phyloP scores from a whole-genome alignment of 495 filamentous ascomycete species.

The Neurospora cerealis region DNA sequence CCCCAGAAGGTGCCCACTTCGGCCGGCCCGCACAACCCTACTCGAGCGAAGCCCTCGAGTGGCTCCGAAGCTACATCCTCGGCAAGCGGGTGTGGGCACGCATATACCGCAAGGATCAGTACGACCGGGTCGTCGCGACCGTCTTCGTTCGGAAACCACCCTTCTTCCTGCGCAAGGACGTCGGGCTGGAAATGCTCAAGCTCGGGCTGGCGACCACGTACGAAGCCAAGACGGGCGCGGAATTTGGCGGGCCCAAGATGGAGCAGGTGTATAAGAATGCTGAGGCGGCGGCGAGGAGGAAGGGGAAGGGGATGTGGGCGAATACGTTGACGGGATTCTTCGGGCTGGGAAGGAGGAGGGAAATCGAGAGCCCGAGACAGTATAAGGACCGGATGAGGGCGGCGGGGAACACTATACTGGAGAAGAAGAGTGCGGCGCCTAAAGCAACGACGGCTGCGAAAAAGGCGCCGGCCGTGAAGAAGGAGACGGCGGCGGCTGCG shows the following conservation, averaged over 20 bases:
- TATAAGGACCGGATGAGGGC: conserved; percentile 63
- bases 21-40: conserved; percentile 79
- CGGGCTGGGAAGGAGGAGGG: conserved; percentile 27
- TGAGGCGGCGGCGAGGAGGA: conserved; percentile 60
- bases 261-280: conserved; percentile 57
- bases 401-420: conserved; percentile 18
- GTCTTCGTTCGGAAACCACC: conserved; percentile 61
- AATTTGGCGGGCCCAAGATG: conserved; percentile 61
- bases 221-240: conserved; percentile 77
- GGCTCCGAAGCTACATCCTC: conserved; percentile 64
- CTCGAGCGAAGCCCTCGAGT: conserved; percentile 66
- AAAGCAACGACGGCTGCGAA: not conserved
- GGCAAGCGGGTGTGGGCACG: conserved; percentile 66
- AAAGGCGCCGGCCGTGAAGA: not conserved
- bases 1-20: conserved; percentile 87
- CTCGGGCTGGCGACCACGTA: conserved; percentile 80
- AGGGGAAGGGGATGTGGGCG: conserved; percentile 69
- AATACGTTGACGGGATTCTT: conserved; percentile 11
- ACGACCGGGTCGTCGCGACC: conserved; percentile 79
- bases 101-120: conserved; percentile 79
- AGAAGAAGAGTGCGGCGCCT: not conserved
- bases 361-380: conserved; percentile 71
- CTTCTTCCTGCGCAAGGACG: conserved; percentile 58
- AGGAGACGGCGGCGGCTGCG: not conserved
- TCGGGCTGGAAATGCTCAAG: conserved; percentile 82